Evolutionary conservation across 768 basidiomycete species (phyloP).

Genomic region (Podaxis sp.): DNA sequence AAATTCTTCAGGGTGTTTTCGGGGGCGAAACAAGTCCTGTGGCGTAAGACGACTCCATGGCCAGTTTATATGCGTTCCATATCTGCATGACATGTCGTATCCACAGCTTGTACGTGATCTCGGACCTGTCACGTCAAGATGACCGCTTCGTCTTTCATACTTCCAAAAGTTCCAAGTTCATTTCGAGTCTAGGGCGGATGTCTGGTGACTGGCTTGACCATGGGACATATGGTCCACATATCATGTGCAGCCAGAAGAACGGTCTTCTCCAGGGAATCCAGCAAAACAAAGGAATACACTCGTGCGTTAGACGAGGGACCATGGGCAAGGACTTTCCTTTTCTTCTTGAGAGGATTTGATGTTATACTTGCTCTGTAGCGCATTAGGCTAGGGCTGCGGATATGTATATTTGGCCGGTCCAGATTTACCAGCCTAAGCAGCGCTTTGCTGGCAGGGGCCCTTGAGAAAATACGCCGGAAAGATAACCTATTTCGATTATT

Average conservation of each 20-base stretch:
- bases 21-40: background rate
- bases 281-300: background rate
- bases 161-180: too few relatives aligned
- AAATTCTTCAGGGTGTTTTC: too few relatives aligned
- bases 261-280: background rate
- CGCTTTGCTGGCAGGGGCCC: background rate
- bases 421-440: too few relatives aligned
- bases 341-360: background rate
- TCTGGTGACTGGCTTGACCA: background rate
- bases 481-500: too few relatives aligned
- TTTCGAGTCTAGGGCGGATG: background rate
- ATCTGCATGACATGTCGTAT: background rate
- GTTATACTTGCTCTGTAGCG: too few relatives aligned
- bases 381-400: too few relatives aligned
- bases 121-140: too few relatives aligned
- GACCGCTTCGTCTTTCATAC: too few relatives aligned
- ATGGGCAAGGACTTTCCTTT: background rate
- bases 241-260: background rate
- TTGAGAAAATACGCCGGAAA: background rate
- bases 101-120: too few relatives aligned
- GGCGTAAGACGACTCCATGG: background rate
- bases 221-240: slow-evolving; percentile 8
- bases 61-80: background rate
- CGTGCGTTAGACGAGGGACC: background rate
- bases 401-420: too few relatives aligned